Evolutionary conservation across 2,329 filamentous ascomycete genomes (phyloP).

Genomic region (Colletotrichum sp.): DNA sequence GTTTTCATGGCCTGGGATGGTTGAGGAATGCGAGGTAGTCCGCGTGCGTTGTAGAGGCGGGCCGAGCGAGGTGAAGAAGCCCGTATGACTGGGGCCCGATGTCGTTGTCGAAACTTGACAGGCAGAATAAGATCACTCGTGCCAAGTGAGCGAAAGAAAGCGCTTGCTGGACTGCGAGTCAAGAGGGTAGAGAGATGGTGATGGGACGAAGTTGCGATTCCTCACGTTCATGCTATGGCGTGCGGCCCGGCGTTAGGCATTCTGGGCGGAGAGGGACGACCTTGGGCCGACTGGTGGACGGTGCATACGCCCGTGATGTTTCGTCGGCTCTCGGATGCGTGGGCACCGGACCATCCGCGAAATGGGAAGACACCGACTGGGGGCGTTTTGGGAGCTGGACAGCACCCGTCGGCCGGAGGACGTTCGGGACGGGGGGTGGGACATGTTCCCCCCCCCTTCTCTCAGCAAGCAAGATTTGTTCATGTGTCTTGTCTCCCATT

Average conservation of each 20-base stretch:
- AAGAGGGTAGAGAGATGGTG: background rate
- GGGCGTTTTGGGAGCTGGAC: background rate
- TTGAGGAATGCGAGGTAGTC: background rate
- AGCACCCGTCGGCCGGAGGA: background rate
- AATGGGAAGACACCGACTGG: background rate
- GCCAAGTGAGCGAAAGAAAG: background rate
- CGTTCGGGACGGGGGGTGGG: background rate
- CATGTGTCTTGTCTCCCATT: background rate
- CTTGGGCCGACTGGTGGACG: background rate
- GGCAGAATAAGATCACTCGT: background rate
- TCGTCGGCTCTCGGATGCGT: constrained; percentile 19
- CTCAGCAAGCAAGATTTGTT: background rate
- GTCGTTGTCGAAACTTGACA: constrained; percentile 18
- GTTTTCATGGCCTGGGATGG: background rate
- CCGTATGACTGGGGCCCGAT: constrained; percentile 6
- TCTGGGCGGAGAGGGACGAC: background rate
- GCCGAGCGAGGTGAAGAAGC: background rate
- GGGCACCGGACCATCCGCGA: background rate
- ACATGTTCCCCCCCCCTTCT: background rate
- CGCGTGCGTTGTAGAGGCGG: background rate
- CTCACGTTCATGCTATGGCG: background rate
- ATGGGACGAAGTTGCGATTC: background rate
- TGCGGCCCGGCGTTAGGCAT: background rate
- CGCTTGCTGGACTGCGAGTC: background rate
- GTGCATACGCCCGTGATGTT: constrained; percentile 13